Conservation (phyloP, 345 rosid species). For the Populus deltoides region DNA sequence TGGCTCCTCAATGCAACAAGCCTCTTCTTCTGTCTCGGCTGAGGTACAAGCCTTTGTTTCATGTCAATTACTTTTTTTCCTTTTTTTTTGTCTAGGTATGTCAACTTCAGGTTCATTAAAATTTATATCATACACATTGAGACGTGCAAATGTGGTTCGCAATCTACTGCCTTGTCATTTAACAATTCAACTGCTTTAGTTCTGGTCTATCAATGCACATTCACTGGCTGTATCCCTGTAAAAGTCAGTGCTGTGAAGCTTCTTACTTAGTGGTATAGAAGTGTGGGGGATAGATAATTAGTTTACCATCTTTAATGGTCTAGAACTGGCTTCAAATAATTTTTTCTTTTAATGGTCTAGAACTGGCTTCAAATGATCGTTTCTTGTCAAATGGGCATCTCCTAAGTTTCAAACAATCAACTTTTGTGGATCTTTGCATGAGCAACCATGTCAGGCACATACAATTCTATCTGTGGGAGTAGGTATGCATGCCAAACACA, state of each 20-base stretch:
- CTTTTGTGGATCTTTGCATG: too few relatives aligned
- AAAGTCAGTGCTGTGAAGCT: too few relatives aligned
- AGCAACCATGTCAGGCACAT: neutral
- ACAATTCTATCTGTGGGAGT: neutral
- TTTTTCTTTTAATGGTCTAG: neutral
- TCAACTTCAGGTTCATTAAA: neutral
- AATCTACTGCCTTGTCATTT: neutral
- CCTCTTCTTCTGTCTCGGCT: slow-evolving; percentile 51
- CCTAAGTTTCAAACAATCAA: too few relatives aligned
- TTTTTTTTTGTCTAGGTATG: neutral
- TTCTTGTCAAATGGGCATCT: neutral
- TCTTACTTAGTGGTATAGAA: neutral
- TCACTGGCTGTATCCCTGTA: too few relatives aligned
- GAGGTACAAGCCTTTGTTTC: slow-evolving; percentile 43
- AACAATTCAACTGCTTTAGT: neutral
- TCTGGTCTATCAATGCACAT: neutral
- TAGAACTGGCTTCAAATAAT: neutral
- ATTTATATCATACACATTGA: neutral
- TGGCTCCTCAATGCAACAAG: slow-evolving; percentile 45
- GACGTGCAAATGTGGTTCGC: neutral
- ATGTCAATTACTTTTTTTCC: neutral
- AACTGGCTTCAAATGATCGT: neutral
- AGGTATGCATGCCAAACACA: too few relatives aligned
- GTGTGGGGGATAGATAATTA: neutral
- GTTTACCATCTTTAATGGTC: neutral